These are phyloP conservation scores for Glonium stellatum DNA, from an alignment of 495 filamentous ascomycete species.

Conservation along the genomic window DNA sequence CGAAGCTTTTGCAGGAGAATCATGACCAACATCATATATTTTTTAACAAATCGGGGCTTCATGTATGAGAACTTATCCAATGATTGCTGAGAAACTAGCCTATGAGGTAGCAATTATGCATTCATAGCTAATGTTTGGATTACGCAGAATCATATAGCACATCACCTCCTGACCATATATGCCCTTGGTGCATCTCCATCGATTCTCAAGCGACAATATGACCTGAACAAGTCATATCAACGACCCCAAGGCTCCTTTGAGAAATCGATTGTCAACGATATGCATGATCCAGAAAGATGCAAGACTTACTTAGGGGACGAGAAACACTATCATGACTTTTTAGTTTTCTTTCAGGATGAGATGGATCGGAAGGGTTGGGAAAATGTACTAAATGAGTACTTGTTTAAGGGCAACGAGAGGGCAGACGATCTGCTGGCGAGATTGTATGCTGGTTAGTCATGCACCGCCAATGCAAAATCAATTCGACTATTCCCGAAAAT, in stretches of 20 bases:
- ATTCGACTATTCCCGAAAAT: slow-evolving; percentile 2
- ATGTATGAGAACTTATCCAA: slow-evolving; percentile 26
- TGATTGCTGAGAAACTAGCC: background rate
- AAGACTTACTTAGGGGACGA: slow-evolving; percentile 46
- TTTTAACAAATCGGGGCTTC: slow-evolving; percentile 63
- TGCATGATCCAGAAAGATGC: slow-evolving; percentile 48
- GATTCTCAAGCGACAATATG: slow-evolving; percentile 52
- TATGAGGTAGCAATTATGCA: background rate
- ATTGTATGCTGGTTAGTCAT: slow-evolving; percentile 46
- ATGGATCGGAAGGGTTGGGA: slow-evolving; percentile 56
- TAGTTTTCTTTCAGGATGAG: slow-evolving; percentile 65
- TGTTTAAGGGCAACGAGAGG: slow-evolving; percentile 55
- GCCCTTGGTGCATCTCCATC: slow-evolving; percentile 59
- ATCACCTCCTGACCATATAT: slow-evolving; percentile 69
- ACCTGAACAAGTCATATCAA: slow-evolving; percentile 57
- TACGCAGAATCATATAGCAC: slow-evolving; percentile 54
- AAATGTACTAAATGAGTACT: slow-evolving; percentile 52
- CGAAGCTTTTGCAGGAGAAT: slow-evolving; percentile 65
- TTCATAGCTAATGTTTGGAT: background rate
- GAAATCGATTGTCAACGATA: slow-evolving; percentile 41
- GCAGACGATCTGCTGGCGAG: slow-evolving; percentile 57
- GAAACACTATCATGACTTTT: slow-evolving; percentile 58
- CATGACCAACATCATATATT: slow-evolving; percentile 70
- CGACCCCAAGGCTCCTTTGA: slow-evolving; percentile 40
- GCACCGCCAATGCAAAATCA: too few species aligned